Evolutionary conservation across 352 stramenopile genomes (phyloP).

Genomic region (Phytopythium oedochilum): DNA sequence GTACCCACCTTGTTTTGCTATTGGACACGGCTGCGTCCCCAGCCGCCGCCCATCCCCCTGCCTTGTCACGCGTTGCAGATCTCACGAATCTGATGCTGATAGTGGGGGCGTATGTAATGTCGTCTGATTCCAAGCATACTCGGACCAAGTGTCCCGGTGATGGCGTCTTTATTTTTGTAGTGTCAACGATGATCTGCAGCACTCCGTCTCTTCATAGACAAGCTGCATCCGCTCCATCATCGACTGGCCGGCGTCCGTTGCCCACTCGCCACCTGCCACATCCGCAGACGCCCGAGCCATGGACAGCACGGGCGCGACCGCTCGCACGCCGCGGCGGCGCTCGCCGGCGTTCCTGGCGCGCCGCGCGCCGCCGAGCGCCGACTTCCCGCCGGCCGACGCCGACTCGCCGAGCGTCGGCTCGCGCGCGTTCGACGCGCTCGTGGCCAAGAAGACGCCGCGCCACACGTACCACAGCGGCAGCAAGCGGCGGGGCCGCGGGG

Average conservation of each 20-base stretch:
- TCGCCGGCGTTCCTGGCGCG: conserved; percentile 15
- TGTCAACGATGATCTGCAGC: background rate
- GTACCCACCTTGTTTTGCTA: background rate
- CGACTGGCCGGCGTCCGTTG: background rate
- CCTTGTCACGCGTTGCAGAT: background rate
- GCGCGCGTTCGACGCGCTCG: conserved; percentile 25
- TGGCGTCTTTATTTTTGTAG: no score
- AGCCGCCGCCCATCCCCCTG: background rate
- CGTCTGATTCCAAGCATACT: background rate
- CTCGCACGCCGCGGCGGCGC: conserved; percentile 56
- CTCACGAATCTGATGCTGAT: background rate
- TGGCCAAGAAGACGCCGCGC: conserved; percentile 39
- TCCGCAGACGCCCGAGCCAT: conserved; percentile 18
- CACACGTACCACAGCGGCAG: conserved; percentile 43
- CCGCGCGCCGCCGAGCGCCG: conserved; percentile 6
- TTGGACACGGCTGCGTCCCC: background rate
- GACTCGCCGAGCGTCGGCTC: conserved; percentile 23
- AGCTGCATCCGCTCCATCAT: background rate
- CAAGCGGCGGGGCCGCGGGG: conserved; percentile 5
- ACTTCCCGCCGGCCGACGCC: conserved; percentile 8
- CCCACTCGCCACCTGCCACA: background rate
- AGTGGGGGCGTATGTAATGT: background rate
- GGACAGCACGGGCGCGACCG: conserved; percentile 79
- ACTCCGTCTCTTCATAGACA: conserved; percentile 1
- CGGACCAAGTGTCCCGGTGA: background rate